Evolutionary conservation across 108 stramenopile genomes (phyloP).

Genomic region (Discostella pseudostelligera): DNA sequence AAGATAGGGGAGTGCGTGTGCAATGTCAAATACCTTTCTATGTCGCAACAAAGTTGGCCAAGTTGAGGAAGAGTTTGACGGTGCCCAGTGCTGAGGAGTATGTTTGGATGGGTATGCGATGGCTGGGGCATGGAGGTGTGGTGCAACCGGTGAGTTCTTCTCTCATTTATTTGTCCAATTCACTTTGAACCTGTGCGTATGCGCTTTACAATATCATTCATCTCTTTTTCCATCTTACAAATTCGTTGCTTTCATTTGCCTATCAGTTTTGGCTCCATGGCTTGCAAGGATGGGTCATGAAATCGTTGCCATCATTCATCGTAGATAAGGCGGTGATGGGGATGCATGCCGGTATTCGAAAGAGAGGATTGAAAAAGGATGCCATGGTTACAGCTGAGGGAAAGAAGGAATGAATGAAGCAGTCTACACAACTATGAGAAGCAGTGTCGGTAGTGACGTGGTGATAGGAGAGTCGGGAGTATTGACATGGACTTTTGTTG

Average conservation of each 20-base stretch:
- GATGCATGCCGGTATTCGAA: conserved; percentile 92
- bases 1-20: conserved; percentile 84
- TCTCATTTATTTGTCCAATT: background rate
- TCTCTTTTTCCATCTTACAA: background rate
- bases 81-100: conserved; percentile 88
- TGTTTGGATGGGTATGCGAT: conserved; percentile 73
- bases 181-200: background rate
- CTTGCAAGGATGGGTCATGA: conserved; percentile 88
- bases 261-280: conserved; percentile 94
- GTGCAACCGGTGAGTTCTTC: conserved; percentile 30
- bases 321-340: conserved; percentile 62
- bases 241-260: background rate
- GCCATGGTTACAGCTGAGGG: conserved; percentile 56
- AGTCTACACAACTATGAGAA: too few relatives aligned
- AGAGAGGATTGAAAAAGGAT: conserved; percentile 92
- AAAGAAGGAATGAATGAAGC: conserved; percentile 27
- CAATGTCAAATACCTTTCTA: conserved; percentile 98
- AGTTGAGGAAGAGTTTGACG: conserved; percentile 88
- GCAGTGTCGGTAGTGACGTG: too few relatives aligned
- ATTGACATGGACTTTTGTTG: too few relatives aligned
- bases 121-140: conserved; percentile 85
- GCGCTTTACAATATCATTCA: background rate
- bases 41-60: conserved; percentile 97
- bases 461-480: too few relatives aligned
- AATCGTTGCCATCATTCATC: conserved; percentile 67